Base-by-base conservation (phyloP, 2,329 filamentous ascomycete genomes). In the Aureobasidium leucospermi region DNA sequence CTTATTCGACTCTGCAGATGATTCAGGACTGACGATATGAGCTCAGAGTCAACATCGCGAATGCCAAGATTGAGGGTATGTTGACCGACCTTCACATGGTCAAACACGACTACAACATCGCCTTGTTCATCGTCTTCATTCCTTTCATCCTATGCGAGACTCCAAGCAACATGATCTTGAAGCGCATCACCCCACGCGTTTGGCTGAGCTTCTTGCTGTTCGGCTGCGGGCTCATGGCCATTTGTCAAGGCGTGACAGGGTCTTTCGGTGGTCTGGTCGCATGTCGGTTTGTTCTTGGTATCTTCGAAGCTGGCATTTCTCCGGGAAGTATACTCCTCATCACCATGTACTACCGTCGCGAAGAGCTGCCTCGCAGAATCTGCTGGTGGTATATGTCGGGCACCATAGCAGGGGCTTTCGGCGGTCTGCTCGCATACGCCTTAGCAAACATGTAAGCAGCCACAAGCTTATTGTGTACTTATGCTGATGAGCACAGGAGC, bases 291-390 rank as follows among this genome's bases (percentile, higher is more conserved):
- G 43, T 73, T 8, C 63, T 74, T 45, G 72, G 72, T 15, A 60
- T 72, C 42, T 72, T 72, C 55, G 71, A 73, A 61, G 75, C 74
- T n/a, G 75, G 73, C n/a, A 65, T 71, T 19, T 64, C 69, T 9
- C 69, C 70, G 61, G 43, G 57, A 23, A 73, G 71, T 11, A 63
- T 70, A 1, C 72, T 71, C 3, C 65, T 74, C 16, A 71, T 74
- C 42, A 67, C 68, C 11, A 69, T 68, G 59, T 76, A 75, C 61
- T 76, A 76, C 66, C 74, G 75, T 60, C 70, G 74, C 10, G 72
- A 75, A 62, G 74, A 76, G 62, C 70, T 76, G 7, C 71, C 76
- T 61, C 71, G 72, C 67, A 71, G 75, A 16, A 65, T 75, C 43
- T 73, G 73, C 0, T 58, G 51, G 59, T 67, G 76, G 23, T 75